Evolutionary conservation across 2,329 filamentous ascomycete genomes (phyloP).

Genomic region (Canariomyces notabilis): DNA sequence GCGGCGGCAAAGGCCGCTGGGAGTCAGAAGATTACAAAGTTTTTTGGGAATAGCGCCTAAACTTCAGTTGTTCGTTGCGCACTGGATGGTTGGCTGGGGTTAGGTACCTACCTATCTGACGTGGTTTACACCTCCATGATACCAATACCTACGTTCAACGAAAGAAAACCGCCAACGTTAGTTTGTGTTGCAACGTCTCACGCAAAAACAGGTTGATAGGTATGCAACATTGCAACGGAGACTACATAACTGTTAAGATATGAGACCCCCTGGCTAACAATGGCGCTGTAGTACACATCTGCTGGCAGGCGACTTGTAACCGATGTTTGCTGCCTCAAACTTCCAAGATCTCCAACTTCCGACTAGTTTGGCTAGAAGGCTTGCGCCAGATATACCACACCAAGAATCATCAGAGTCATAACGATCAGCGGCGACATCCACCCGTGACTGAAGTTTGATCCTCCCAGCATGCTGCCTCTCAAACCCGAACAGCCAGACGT

Average conservation of each 20-base stretch:
- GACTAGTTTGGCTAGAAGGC: neutral
- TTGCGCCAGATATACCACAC: slow-evolving; percentile 6
- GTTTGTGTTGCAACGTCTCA: too few relatives aligned
- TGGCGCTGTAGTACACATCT: neutral
- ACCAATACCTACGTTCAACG: too few relatives aligned
- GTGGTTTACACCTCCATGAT: too few relatives aligned
- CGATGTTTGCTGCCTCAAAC: neutral
- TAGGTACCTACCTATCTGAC: too few relatives aligned
- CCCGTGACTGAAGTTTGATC: neutral
- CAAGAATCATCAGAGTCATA: slow-evolving; percentile 1
- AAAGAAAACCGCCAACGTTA: too few relatives aligned
- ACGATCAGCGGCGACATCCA: neutral
- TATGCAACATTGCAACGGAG: too few relatives aligned
- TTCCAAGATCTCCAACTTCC: too few relatives aligned
- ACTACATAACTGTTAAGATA: too few relatives aligned
- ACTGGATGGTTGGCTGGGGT: too few relatives aligned
- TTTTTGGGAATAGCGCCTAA: slow-evolving; percentile 42
- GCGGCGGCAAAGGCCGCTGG: slow-evolving; percentile 26
- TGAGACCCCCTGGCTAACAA: too few relatives aligned
- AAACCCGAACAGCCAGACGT: neutral
- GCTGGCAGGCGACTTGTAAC: neutral
- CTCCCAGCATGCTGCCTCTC: neutral
- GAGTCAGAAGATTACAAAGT: slow-evolving; percentile 44
- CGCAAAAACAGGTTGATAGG: too few relatives aligned
- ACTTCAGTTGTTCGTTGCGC: too few relatives aligned